Base-by-base conservation (phyloP, 2,329 filamentous ascomycete genomes). In the Penicillium olsonii region DNA sequence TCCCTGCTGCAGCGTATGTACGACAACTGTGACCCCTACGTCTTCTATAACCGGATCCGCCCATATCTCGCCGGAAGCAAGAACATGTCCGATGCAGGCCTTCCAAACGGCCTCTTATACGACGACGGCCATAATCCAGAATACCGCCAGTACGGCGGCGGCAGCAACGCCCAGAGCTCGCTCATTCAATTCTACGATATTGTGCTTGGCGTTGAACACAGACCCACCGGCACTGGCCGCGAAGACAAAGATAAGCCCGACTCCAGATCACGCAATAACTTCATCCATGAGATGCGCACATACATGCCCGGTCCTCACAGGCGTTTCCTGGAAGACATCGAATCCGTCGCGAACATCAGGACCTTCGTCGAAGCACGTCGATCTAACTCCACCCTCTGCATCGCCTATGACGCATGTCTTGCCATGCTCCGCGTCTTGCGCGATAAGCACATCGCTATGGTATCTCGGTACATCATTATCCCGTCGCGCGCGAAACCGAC, bases 151-250 rank as follows among this genome's bases (percentile, higher is more conserved):
- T 96, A 91, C 69, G 88, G 88, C 54, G 94, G 94, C 34, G 94
- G 94, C 24, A 96, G 91, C 74, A 97, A 99, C 65, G 94, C 94
- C 0, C 94, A 99, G 72, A 95, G 90, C 77, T 96, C 92, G 50
- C 77, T 97, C 52, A 94, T 99, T 54, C 94, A 99, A 63, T 96
- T 97, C 76, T 97, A 97, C 66, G 94, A 99, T 68, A 84, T 97
- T 42, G 85, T 90, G 2, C 83, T 99, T 2, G 91, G 91, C 37
- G 83, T 99, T 44, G 87, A 94, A 66, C 94, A 99, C 70, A 85
- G 88, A 8, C 91, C 92, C 0, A 97, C 94, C 0, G 92, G 92
- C 33, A 84, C 89, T 59, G 87, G 66, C 50, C 49, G 58, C 50
- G 48, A 59, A 45, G 62, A 60, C 46, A 75, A 75, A 39, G 70